phyloP scores from a whole-genome alignment of 345 rosid genomes.

The Lepidium aucheri region DNA sequence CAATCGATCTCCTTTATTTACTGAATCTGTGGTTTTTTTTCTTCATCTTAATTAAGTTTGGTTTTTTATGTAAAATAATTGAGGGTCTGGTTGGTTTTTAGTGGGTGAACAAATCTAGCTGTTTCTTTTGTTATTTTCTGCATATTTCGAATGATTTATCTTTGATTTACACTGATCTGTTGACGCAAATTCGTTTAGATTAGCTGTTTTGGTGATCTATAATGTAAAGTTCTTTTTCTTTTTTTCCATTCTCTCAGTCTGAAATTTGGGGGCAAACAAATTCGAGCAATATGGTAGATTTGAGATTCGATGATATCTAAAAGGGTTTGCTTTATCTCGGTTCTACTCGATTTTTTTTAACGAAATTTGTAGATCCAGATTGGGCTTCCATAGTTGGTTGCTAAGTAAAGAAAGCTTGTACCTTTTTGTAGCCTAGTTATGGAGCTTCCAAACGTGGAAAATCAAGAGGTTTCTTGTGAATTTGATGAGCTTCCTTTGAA shows the following conservation, averaged over 20 bases:
- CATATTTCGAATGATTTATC: neutral
- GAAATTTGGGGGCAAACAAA: neutral
- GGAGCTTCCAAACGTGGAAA: slow-evolving; percentile 38
- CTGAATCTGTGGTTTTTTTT: neutral
- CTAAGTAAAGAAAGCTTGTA: slow-evolving; percentile 13
- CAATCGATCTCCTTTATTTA: neutral
- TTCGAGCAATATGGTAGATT: neutral
- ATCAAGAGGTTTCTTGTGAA: slow-evolving; percentile 27
- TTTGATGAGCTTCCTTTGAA: slow-evolving; percentile 25
- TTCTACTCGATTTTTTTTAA: neutral
- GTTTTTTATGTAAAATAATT: slow-evolving; percentile 13
- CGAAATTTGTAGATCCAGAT: slow-evolving; percentile 22
- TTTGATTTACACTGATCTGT: slow-evolving; percentile 33
- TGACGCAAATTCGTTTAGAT: slow-evolving; percentile 18
- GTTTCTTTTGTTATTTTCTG: slow-evolving; percentile 11
- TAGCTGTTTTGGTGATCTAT: slow-evolving; percentile 8
- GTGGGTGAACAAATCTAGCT: slow-evolving; percentile 23
- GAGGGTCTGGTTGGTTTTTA: slow-evolving; percentile 21
- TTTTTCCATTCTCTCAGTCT: slow-evolving; percentile 2
- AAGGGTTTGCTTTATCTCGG: slow-evolving; percentile 1
- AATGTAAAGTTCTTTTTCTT: neutral
- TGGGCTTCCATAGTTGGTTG: slow-evolving; percentile 8
- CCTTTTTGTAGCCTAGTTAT: slow-evolving; percentile 16
- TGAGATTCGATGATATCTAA: neutral
- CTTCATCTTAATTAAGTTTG: neutral